phyloP scores from a whole-genome alignment of 768 basidiomycete species.

The Epithele typhae region DNA sequence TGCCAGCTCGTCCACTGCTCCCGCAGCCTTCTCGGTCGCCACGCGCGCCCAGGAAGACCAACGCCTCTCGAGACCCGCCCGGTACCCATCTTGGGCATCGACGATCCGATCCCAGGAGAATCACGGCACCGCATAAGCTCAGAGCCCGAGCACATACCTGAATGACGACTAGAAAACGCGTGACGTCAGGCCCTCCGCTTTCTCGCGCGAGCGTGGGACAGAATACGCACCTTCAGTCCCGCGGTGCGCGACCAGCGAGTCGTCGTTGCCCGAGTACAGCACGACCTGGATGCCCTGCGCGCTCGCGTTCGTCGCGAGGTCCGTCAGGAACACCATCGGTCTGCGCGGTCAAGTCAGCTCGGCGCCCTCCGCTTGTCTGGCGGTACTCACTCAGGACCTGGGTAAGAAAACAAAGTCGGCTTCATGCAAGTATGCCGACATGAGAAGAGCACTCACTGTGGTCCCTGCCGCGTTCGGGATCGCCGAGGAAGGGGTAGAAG shows the following conservation, averaged over 20 bases:
- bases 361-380: background rate
- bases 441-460: slow-evolving; percentile 6
- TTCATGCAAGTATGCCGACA: too few species aligned
- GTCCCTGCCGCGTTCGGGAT: background rate
- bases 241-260: slow-evolving; percentile 57
- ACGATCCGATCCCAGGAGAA: too few species aligned
- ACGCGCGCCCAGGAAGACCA: too few species aligned
- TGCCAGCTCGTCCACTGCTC: too few species aligned
- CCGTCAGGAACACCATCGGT: slow-evolving; percentile 58
- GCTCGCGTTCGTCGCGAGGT: slow-evolving; percentile 60
- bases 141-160: slow-evolving; percentile 44
- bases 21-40: too few species aligned
- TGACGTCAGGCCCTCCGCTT: background rate
- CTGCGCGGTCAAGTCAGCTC: slow-evolving; percentile 25
- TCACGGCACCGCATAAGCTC: background rate
- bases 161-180: slow-evolving; percentile 31
- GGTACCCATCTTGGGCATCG: too few species aligned
- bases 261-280: slow-evolving; percentile 66
- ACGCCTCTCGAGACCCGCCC: too few species aligned
- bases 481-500: slow-evolving; percentile 28
- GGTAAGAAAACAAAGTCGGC: too few species aligned
- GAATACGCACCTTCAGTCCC: slow-evolving; percentile 52
- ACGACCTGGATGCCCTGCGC: slow-evolving; percentile 46
- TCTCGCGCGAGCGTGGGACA: too few species aligned
- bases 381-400: slow-evolving; percentile 28